Conservation (phyloP, 2,329 filamentous ascomycete species). For the Phyllosticta capitalensis region DNA sequence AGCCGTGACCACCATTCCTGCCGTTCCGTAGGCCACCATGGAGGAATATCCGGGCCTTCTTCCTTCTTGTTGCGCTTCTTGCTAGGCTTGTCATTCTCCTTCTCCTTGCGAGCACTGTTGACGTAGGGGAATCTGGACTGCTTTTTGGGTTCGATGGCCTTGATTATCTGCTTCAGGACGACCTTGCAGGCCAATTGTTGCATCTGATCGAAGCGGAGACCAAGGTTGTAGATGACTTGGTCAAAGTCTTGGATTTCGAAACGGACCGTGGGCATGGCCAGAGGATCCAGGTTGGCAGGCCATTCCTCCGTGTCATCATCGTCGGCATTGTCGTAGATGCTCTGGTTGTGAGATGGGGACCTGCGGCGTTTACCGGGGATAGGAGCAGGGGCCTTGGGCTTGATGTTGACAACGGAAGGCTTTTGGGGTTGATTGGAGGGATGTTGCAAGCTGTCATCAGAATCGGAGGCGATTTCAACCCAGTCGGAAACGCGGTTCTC, state of each 20-base stretch:
- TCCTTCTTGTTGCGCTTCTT: slow-evolving; percentile 25
- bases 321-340: slow-evolving; percentile 6
- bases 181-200: slow-evolving; percentile 65
- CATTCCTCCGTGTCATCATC: slow-evolving; percentile 9
- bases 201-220: slow-evolving; percentile 49
- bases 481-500: slow-evolving; percentile 2
- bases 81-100: neutral
- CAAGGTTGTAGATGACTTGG: neutral
- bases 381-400: slow-evolving; percentile 1
- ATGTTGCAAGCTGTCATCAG: neutral
- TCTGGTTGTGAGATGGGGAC: slow-evolving; percentile 10
- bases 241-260: slow-evolving; percentile 5
- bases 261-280: neutral
- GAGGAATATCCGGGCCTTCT: slow-evolving; percentile 28
- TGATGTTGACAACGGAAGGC: neutral
- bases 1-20: slow-evolving; percentile 7
- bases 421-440: neutral
- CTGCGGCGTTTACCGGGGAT: slow-evolving; percentile 8
- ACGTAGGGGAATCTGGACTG: slow-evolving; percentile 67
- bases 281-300: slow-evolving; percentile 3
- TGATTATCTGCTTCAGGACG: slow-evolving; percentile 67
- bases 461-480: neutral
- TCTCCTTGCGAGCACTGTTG: slow-evolving; percentile 48
- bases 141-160: slow-evolving; percentile 66
- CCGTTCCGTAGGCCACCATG: slow-evolving; percentile 24